These are phyloP conservation scores for Scheffersomyces titani DNA, from an alignment of 1,139 yeast species.

Conservation along the genomic window DNA sequence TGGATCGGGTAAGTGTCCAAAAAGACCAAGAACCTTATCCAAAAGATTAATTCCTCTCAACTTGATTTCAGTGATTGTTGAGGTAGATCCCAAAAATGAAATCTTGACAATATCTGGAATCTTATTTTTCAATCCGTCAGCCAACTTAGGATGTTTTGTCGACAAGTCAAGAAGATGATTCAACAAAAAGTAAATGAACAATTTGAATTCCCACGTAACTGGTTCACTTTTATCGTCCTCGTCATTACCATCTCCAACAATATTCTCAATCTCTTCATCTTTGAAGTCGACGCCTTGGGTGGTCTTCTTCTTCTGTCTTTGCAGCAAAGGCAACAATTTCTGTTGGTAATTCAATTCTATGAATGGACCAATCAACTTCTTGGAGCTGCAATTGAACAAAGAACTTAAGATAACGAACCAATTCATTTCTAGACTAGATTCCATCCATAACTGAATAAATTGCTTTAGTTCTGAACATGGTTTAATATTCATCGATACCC, in stretches of 20 bases:
- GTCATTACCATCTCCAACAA: slow-evolving; percentile 34
- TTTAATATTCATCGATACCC: slow-evolving; percentile 46
- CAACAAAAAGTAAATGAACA: slow-evolving; percentile 60
- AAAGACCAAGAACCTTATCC: slow-evolving; percentile 37
- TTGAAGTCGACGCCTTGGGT: slow-evolving; percentile 36
- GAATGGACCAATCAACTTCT: slow-evolving; percentile 40
- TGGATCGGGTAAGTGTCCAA: slow-evolving; percentile 69
- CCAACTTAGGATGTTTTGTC: slow-evolving; percentile 37
- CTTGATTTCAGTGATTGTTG: slow-evolving; percentile 63
- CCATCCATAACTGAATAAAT: slow-evolving; percentile 43
- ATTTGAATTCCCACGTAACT: slow-evolving; percentile 68
- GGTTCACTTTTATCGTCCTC: slow-evolving; percentile 56
- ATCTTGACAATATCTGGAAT: slow-evolving; percentile 76
- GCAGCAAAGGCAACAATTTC: slow-evolving; percentile 45
- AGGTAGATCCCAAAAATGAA: slow-evolving; percentile 83
- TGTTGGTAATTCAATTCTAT: slow-evolving; percentile 42
- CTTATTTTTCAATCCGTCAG: slow-evolving; percentile 45
- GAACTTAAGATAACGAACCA: slow-evolving; percentile 46
- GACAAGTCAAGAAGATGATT: slow-evolving; percentile 50
- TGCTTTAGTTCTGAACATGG: slow-evolving; percentile 40
- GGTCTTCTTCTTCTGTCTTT: slow-evolving; percentile 43
- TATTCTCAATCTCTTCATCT: slow-evolving; percentile 49
- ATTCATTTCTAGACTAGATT: slow-evolving; percentile 33
- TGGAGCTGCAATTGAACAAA: slow-evolving; percentile 38
- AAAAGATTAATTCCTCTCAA: slow-evolving; percentile 67